phyloP scores from a whole-genome alignment of 2,329 filamentous ascomycete species.

The Aspergillus costaricaensis region DNA sequence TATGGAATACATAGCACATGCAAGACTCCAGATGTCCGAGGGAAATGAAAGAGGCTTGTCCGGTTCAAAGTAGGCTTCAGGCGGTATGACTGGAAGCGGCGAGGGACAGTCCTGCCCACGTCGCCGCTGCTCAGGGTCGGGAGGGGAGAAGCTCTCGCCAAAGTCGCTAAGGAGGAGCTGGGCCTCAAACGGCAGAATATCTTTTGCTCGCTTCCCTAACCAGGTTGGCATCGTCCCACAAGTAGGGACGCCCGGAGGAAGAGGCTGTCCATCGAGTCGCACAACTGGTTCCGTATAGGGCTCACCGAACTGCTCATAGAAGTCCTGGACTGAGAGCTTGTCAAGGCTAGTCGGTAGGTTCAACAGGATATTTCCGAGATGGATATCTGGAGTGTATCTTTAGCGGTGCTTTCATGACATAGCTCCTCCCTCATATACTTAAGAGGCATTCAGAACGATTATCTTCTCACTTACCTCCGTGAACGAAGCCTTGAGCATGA shows the following conservation, averaged over 20 bases:
- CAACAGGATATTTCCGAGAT: slow-evolving; percentile 26
- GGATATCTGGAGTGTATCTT: slow-evolving; percentile 18
- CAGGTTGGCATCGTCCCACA: background rate
- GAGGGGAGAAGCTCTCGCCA: background rate
- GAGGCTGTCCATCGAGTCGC: slow-evolving; percentile 17
- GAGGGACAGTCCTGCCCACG: background rate
- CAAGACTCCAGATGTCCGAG: background rate
- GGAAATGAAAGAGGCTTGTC: background rate
- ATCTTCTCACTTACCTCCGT: slow-evolving; percentile 22
- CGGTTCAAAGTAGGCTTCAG: background rate
- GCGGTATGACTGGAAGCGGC: background rate
- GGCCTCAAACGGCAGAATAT: background rate
- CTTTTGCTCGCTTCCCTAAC: background rate
- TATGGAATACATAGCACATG: background rate
- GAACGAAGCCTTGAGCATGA: slow-evolving; percentile 25
- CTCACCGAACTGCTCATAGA: slow-evolving; percentile 17
- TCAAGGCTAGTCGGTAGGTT: slow-evolving; percentile 20
- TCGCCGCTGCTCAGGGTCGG: background rate
- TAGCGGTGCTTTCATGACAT: background rate
- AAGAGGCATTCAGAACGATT: background rate
- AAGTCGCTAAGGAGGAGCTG: background rate
- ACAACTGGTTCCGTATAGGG: slow-evolving; percentile 20
- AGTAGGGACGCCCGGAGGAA: slow-evolving; percentile 20
- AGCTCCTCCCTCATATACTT: background rate
- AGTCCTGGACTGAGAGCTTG: slow-evolving; percentile 19